Base-by-base conservation (phyloP, 2,329 filamentous ascomycete genomes). In the Biscogniauxia marginata region DNA sequence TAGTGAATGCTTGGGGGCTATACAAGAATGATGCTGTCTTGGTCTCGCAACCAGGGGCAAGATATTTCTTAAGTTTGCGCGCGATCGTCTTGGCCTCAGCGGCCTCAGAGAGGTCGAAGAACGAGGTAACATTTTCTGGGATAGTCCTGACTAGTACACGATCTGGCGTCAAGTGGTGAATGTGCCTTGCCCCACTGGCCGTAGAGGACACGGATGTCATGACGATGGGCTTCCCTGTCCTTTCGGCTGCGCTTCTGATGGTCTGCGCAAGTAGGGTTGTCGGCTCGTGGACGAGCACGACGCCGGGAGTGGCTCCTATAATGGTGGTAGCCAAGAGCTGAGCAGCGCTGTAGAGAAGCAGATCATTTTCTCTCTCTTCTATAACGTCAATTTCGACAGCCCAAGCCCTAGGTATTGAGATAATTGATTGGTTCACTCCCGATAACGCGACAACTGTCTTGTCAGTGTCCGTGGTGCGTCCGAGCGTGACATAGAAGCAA, bases 271-370 rank as follows among this genome's bases (percentile, higher is more conserved):
- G 44, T 18, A 21, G 1, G 18, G 50, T 16, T 25, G 30, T 46
- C 11, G 57, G 54, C 43, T 57, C 57, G 46, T 59, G 57, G 20
- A 52, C 57, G 13, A 59, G 57, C 19, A 59, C 51, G 11, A 49
- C 46, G 23, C 48, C 55, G 7, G 54, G 48, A 1, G 55, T 53
- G 47, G 34, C 53, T 11, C 47, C 49, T 6, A 51, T 43, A 34
- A 59, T 50, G 45, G 39, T 54, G 23, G 48, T 19, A 23, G 47
- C 54, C 13, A 59, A 44, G n/a, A 59, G 23, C n/a, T 54, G 24
- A 22, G 55, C 55, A 22, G 57, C 54, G n/a, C 39, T 50, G 43
- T 48, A 34, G 20, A 53, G 39, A 13, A 59, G 51, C 3, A 56
- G 21, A 24, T 50, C 47, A 13, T 39, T 48, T 24, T 61, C 53